Percentiles rank a stretch among this genome's conserved stretches.
These are phyloP conservation scores for Talaromyces verruculosus DNA, from an alignment of 2,329 filamentous ascomycete genomes.

Conservation along the genomic window DNA sequence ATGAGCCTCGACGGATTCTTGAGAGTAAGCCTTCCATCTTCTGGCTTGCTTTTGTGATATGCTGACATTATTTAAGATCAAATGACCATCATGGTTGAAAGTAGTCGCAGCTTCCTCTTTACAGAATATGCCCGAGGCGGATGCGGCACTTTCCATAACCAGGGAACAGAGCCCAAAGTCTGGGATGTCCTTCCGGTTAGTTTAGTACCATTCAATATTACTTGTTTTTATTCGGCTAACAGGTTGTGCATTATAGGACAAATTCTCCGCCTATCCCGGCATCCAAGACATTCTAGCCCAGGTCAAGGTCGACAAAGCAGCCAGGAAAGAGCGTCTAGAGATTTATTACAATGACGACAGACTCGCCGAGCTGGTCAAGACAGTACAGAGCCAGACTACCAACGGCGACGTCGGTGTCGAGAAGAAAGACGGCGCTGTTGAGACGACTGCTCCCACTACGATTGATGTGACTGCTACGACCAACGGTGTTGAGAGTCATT, in stretches of 20 bases:
- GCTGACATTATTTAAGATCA: constrained; percentile 26
- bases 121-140: constrained; percentile 30
- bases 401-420: neutral
- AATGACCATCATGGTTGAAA: constrained; percentile 36
- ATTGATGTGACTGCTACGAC: neutral
- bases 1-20: constrained; percentile 45
- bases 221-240: neutral
- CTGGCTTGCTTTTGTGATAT: neutral
- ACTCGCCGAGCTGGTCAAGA: constrained; percentile 20
- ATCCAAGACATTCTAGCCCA: constrained; percentile 30
- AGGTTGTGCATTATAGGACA: constrained; percentile 25
- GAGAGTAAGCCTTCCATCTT: constrained; percentile 30
- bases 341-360: constrained; percentile 28
- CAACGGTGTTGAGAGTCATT: neutral
- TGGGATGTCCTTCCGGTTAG: constrained; percentile 32
- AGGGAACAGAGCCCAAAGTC: constrained; percentile 31
- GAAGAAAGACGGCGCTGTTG: neutral
- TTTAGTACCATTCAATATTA: neutral
- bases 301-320: constrained; percentile 29
- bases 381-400: neutral
- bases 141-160: constrained; percentile 31
- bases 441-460: neutral
- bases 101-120: constrained; percentile 32
- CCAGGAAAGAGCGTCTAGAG: constrained; percentile 25
- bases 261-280: constrained; percentile 32